phyloP scores from a whole-genome alignment of 495 filamentous ascomycete species.

The Penicillium argentinense region DNA sequence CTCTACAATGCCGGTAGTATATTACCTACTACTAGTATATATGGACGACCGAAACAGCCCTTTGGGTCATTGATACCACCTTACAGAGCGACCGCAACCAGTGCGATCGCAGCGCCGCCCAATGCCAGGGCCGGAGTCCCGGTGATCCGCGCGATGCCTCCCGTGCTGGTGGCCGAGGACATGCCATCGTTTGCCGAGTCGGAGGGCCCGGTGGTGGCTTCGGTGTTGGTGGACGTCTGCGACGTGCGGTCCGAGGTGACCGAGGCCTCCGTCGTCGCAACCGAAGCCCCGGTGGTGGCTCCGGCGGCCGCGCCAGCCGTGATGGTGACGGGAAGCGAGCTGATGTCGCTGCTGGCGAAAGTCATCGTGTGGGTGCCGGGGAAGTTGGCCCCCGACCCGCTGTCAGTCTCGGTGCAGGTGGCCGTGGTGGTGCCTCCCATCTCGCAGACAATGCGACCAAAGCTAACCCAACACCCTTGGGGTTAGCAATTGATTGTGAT shows the following conservation, averaged over 20 bases:
- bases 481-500: neutral
- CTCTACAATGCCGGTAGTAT: too few species aligned
- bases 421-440: conserved; percentile 35
- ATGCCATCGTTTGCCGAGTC: neutral
- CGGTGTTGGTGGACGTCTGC: neutral
- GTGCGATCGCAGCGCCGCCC: conserved; percentile 12
- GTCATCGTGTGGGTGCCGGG: conserved; percentile 22
- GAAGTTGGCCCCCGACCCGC: conserved; percentile 26
- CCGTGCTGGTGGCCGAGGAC: conserved; percentile 11
- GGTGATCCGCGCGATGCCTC: conserved; percentile 12
- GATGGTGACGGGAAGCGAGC: conserved; percentile 32
- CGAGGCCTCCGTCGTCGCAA: conserved; percentile 1
- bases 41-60: too few species aligned
- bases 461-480: too few species aligned
- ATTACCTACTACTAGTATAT: too few species aligned
- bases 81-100: conserved; percentile 14
- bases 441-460: conserved; percentile 30
- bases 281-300: conserved; percentile 7
- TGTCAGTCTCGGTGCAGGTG: conserved; percentile 32
- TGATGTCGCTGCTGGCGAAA: conserved; percentile 11
- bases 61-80: too few species aligned
- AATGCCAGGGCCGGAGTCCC: conserved; percentile 5
- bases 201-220: neutral
- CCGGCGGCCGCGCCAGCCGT: conserved; percentile 27
- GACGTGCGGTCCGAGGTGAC: neutral